phyloP scores from a whole-genome alignment of 1,284 basidiomycete species.

The Rhodotorula sp. region DNA sequence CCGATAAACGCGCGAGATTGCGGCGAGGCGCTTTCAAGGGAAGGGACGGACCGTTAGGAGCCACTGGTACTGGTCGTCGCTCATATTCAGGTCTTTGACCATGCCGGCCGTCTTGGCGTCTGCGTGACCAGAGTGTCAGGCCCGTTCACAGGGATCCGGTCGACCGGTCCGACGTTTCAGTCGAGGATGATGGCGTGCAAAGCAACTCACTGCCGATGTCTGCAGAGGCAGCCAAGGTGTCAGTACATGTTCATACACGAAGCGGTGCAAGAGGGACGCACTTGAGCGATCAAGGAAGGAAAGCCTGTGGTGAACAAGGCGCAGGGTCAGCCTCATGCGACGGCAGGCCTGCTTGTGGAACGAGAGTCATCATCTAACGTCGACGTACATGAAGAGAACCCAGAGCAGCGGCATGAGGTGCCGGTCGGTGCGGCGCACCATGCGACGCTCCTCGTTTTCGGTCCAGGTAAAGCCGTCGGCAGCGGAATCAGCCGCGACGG shows the following conservation, averaged over 20 bases:
- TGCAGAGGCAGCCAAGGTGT: neutral
- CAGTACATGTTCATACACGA: no score
- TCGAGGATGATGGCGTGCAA: neutral
- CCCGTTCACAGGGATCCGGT: no score
- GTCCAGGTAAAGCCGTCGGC: slow-evolving; percentile 7
- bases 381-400: slow-evolving; percentile 10
- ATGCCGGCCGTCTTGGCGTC: slow-evolving; percentile 41
- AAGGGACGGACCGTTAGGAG: slow-evolving; percentile 38
- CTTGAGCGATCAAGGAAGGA: slow-evolving; percentile 30
- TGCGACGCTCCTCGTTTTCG: slow-evolving; percentile 7
- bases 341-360: no score
- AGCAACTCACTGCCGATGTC: slow-evolving; percentile 30
- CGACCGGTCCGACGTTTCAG: neutral
- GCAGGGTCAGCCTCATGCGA: neutral
- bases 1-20: no score
- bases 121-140: neutral
- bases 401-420: slow-evolving; percentile 15
- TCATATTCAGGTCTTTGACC: slow-evolving; percentile 38
- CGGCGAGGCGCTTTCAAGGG: no score
- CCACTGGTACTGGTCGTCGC: slow-evolving; percentile 45
- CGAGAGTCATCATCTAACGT: neutral
- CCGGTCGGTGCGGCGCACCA: slow-evolving; percentile 12
- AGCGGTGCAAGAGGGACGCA: neutral
- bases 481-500: neutral
- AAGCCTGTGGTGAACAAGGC: neutral